Evolutionary conservation across 108 stramenopile species (phyloP), one percentile per base, ranked within the genome.

Genomic region (Pseudonitzschia multistriata): DNA sequence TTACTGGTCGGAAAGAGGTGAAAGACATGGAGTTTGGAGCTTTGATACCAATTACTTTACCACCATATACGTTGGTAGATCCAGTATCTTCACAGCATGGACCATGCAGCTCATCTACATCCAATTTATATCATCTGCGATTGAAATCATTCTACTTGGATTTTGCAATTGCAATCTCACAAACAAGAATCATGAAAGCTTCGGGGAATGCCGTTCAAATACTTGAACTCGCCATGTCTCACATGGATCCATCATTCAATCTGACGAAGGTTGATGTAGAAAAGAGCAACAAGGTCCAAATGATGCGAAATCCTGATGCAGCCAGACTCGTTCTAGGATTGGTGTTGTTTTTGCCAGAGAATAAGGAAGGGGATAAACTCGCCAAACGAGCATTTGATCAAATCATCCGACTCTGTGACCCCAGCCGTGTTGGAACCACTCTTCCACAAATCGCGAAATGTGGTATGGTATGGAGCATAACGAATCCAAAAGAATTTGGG

Each of bases 291-390:
- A 74, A 79, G 56, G 66, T 61, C 11, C 72, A 79, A 21, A 42
- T 69, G 6, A 83, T 94, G 45, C 76, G 84, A 40, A 94, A 94
- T 62, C 87, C 88, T 2, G 93, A 94, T 79, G 93, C 88, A 13
- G 72, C 83, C 25, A 82, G 88, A 30, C 63, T 94, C 19, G 77
- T 94, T 27, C 82, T 94, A 42, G 87, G 88, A n/a, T 48, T 94
- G 24, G 79, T 82, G n/a, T 81, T 79, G 27, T 78, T 76, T 61
- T 69, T 90, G 24, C 86, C 84, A 10, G 80, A 62, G 11, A 78
- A 75, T 21, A 79, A 82, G 17, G 57, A 78, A 27, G 82, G 79
- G 14, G 72, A 60, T 56, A 42, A 72, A 42, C 77, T 93, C n/a
- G 77, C 85, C 11, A 85, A 87, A 74, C 81, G 77, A 59, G 81